Evolutionary conservation across 257 asterid species (phyloP).

Genomic region (Penstemon davidsonii): DNA sequence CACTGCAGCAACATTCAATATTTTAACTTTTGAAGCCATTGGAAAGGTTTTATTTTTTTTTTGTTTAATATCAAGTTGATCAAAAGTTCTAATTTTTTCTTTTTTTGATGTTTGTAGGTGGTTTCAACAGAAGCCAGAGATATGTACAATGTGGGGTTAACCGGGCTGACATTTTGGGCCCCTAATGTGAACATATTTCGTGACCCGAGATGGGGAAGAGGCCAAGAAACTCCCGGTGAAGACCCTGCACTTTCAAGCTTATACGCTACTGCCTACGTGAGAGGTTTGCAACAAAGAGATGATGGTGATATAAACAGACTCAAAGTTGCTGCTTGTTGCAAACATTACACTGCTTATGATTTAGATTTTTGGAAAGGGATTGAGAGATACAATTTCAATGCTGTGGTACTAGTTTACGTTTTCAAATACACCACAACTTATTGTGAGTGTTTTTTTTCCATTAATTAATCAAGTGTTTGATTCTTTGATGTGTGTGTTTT

Average conservation of each 20-base stretch:
- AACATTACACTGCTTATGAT: constrained; percentile 81
- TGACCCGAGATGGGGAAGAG: constrained; percentile 99
- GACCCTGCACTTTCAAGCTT: constrained; percentile 72
- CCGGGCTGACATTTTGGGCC: constrained; percentile 94
- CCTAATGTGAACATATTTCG: constrained; percentile 89
- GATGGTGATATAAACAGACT: constrained; percentile 69
- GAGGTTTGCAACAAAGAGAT: constrained; percentile 63
- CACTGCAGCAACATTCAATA: constrained; percentile 71
- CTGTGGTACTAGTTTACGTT: constrained; percentile 44
- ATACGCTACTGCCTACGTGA: constrained; percentile 60
- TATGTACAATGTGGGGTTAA: constrained; percentile 86
- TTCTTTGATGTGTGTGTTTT: not conserved
- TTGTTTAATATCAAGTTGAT: no score
- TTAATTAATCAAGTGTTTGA: not conserved
- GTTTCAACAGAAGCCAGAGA: constrained; percentile 97
- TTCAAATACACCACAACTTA: no score
- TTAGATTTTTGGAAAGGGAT: constrained; percentile 75
- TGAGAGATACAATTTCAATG: constrained; percentile 61
- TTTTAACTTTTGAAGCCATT: constrained; percentile 46
- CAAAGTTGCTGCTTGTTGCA: constrained; percentile 76
- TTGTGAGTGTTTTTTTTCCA: not conserved
- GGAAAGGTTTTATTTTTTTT: constrained; percentile 46
- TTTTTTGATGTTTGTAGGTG: constrained; percentile 45
- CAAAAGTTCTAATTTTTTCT: no score
- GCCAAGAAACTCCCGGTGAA: constrained; percentile 97